Conservation (phyloP, 805 yeast genomes). For the Ogataea allantospora region DNA sequence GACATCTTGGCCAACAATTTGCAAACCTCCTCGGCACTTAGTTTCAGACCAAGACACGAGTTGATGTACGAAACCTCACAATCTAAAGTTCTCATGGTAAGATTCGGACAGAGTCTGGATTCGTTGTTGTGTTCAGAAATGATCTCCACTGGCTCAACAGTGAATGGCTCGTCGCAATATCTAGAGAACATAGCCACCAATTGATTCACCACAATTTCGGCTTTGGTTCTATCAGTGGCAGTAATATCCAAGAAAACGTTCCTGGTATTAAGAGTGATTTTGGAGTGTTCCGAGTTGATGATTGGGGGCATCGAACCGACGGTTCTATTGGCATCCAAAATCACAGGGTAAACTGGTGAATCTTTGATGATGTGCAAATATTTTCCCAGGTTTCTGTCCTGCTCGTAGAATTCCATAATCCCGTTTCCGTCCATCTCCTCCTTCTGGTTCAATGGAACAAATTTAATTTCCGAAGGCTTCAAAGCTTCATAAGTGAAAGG, state of each 20-base stretch:
- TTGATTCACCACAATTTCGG: constrained; percentile 88
- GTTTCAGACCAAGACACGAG: constrained; percentile 84
- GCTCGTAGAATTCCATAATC: constrained; percentile 85
- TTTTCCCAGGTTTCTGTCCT: constrained; percentile 86
- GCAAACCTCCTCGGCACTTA: constrained; percentile 65
- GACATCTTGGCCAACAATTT: constrained; percentile 78
- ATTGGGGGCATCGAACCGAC: constrained; percentile 96
- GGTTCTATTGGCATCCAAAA: constrained; percentile 69
- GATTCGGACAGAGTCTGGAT: constrained; percentile 72
- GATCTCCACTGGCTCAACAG: constrained; percentile 86
- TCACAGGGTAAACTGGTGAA: constrained; percentile 88
- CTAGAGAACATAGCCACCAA: constrained; percentile 94
- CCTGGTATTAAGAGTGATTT: constrained; percentile 78
- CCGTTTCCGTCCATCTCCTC: constrained; percentile 70
- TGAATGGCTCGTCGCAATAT: constrained; percentile 77
- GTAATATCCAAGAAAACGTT: constrained; percentile 92
- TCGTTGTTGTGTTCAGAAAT: constrained; percentile 78
- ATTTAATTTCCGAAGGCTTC: constrained; percentile 72
- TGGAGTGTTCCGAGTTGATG: constrained; percentile 88
- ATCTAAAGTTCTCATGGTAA: constrained; percentile 61
- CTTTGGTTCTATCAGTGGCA: constrained; percentile 93
- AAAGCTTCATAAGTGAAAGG: constrained; percentile 81
- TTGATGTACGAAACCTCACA: constrained; percentile 86
- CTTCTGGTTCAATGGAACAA: constrained; percentile 71
- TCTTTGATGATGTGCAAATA: constrained; percentile 84